These are phyloP conservation scores for Camellia oleifera DNA, from an alignment of 179 eudicot species.

Conservation along the genomic window DNA sequence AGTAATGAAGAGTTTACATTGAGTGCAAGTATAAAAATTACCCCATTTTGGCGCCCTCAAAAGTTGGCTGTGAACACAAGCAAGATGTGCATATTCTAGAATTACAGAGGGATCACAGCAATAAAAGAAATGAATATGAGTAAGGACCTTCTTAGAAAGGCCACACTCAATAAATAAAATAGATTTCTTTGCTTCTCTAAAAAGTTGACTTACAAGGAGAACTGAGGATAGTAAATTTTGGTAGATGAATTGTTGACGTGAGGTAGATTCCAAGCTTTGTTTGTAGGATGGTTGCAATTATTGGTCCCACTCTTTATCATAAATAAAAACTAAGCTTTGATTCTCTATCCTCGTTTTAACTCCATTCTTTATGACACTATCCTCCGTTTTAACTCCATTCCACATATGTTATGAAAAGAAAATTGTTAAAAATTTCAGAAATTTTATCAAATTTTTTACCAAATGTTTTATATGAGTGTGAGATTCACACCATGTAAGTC, in stretches of 20 bases:
- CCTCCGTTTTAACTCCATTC: too few relatives aligned
- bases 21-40: constrained; percentile 27
- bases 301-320: neutral
- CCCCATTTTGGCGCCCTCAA: neutral
- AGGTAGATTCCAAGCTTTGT: neutral
- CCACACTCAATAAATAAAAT: neutral
- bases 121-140: constrained; percentile 2
- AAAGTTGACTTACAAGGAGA: constrained; percentile 16
- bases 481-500: too few relatives aligned
- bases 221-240: neutral
- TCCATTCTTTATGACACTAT: neutral
- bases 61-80: constrained; percentile 22
- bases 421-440: too few relatives aligned
- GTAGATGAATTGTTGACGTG: constrained; percentile 9
- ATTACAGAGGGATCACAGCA: constrained; percentile 12
- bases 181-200: constrained; percentile 13
- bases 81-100: constrained; percentile 23
- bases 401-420: too few relatives aligned
- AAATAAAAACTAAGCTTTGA: neutral
- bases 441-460: too few relatives aligned
- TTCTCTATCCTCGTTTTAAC: constrained; percentile 8
- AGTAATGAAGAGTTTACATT: constrained; percentile 14
- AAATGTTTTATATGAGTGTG: too few relatives aligned
- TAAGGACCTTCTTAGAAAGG: neutral
- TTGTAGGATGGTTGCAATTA: neutral